These are phyloP conservation scores for Lichtheimia ramosa DNA, from an alignment of 371 early-diverging fungal genomes.

Conservation along the genomic window DNA sequence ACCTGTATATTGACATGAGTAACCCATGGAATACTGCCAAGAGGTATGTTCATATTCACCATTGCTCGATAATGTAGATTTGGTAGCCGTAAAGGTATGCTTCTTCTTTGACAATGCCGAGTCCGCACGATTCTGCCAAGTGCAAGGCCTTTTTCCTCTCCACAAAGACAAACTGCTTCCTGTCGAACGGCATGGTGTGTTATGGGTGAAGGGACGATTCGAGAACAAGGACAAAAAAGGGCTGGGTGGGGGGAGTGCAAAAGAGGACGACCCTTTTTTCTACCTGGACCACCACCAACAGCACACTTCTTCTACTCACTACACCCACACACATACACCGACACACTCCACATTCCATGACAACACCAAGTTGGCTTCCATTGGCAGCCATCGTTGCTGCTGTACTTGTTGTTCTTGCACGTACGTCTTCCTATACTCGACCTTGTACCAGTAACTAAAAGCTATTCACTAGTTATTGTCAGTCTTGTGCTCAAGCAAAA, in stretches of 20 bases:
- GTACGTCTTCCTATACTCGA: background rate
- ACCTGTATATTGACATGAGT: slow-evolving; percentile 37
- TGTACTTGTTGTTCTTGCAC: slow-evolving; percentile 2
- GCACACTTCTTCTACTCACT: background rate
- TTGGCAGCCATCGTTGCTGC: slow-evolving; percentile 1
- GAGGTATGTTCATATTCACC: slow-evolving; percentile 18
- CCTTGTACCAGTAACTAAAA: too few species aligned
- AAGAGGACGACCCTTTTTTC: background rate
- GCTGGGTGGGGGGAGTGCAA: too few species aligned
- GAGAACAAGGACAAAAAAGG: background rate
- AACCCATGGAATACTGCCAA: background rate
- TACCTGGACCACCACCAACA: background rate
- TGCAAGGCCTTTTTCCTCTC: slow-evolving; percentile 49
- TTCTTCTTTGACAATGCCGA: slow-evolving; percentile 48
- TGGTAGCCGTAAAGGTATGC: slow-evolving; percentile 58
- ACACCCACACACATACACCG: background rate
- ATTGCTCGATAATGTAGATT: slow-evolving; percentile 71
- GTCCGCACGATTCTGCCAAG: slow-evolving; percentile 49
- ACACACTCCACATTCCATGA: background rate
- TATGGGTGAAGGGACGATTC: background rate
- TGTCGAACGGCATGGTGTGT: slow-evolving; percentile 16
- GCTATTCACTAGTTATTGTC: background rate
- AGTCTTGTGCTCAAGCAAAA: slow-evolving; percentile 24
- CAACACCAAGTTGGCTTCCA: background rate
- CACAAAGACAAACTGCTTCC: slow-evolving; percentile 55